phyloP scores from a whole-genome alignment of 2,329 filamentous ascomycete genomes.

The Stachybotrys chlorohalonatus region DNA sequence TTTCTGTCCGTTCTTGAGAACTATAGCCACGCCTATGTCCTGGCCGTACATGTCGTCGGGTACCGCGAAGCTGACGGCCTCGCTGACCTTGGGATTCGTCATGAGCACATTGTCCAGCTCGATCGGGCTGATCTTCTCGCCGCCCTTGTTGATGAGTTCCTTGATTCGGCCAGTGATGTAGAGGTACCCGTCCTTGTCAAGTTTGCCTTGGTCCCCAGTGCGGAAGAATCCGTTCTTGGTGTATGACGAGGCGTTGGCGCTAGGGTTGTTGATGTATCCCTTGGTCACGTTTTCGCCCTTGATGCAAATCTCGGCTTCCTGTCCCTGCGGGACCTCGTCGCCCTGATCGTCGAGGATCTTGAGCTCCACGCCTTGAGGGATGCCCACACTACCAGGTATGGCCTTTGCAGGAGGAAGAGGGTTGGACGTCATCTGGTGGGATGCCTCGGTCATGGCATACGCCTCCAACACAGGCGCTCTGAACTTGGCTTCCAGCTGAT shows the following conservation, averaged over 20 bases:
- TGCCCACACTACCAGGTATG: constrained; percentile 72
- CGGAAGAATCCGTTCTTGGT: constrained; percentile 73
- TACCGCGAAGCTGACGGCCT: constrained; percentile 77
- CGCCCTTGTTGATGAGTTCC: constrained; percentile 85
- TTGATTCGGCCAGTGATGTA: constrained; percentile 88
- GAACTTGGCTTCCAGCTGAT: constrained; percentile 68
- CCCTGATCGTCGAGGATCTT: constrained; percentile 65
- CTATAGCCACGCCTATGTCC: constrained; percentile 69
- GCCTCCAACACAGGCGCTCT: constrained; percentile 78
- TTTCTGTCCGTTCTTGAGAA: constrained; percentile 56
- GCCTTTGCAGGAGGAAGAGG: constrained; percentile 61
- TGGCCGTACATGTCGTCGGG: constrained; percentile 78
- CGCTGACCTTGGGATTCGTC: constrained; percentile 62
- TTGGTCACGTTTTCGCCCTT: constrained; percentile 74
- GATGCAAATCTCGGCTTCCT: constrained; percentile 76
- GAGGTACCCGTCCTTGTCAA: constrained; percentile 72
- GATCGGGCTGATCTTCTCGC: constrained; percentile 83
- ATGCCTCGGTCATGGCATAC: constrained; percentile 87
- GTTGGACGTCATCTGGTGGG: constrained; percentile 77
- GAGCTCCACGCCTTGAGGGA: constrained; percentile 77
- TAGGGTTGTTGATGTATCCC: constrained; percentile 75
- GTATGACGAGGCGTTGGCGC: constrained; percentile 67
- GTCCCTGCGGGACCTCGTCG: constrained; percentile 57
- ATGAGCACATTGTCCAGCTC: constrained; percentile 77
- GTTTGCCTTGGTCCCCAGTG: constrained; percentile 78